Evolutionary conservation across 2,329 filamentous ascomycete species (phyloP).

Genomic region (Zasmidium angulare): DNA sequence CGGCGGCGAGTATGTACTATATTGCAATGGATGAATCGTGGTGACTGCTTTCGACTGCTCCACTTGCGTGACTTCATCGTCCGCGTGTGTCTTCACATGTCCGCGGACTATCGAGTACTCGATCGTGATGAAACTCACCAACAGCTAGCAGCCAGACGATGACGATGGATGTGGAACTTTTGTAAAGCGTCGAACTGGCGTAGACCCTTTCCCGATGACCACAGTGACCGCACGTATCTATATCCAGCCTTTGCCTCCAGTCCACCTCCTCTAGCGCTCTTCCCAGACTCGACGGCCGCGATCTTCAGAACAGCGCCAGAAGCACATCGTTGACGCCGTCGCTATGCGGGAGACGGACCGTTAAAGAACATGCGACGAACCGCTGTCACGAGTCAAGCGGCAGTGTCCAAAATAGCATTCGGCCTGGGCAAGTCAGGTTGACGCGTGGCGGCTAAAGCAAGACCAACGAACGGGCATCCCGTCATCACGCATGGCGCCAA

Average conservation of each 20-base stretch:
- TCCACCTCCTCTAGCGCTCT: background rate
- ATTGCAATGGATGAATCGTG: conserved; percentile 1
- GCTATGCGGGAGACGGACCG: background rate
- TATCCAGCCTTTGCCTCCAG: background rate
- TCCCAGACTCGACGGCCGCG: background rate
- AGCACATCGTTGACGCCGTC: background rate
- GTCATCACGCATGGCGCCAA: background rate
- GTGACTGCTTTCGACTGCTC: background rate
- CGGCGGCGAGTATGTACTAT: conserved; percentile 20
- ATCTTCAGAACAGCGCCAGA: background rate
- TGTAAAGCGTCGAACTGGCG: conserved; percentile 2
- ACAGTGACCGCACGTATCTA: background rate
- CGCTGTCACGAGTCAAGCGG: background rate
- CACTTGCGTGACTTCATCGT: background rate
- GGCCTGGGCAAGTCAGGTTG: background rate
- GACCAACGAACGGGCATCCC: background rate
- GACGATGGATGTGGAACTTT: conserved; percentile 8
- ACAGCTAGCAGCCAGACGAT: conserved; percentile 3
- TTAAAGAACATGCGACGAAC: background rate
- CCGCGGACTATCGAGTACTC: background rate
- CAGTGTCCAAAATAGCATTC: background rate
- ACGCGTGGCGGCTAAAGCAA: conserved; percentile 3
- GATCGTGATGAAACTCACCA: background rate
- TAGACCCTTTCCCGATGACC: background rate
- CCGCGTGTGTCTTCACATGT: background rate